Evolutionary conservation across 1,284 basidiomycete species (phyloP), one percentile per base, ranked within the genome.

Genomic region (Cerrena zonata): DNA sequence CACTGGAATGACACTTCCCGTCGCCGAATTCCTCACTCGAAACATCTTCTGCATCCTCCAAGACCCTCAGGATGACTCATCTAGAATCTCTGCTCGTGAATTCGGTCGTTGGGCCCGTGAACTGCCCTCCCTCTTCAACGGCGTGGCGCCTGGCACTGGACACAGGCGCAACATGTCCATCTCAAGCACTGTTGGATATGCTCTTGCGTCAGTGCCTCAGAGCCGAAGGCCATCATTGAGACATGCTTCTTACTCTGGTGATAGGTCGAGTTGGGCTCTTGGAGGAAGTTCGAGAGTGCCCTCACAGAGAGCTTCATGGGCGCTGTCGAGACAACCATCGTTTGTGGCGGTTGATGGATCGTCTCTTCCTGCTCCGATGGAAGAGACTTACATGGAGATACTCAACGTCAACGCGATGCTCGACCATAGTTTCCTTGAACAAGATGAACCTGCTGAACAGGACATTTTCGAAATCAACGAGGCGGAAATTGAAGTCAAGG

Each of bases 41-140:
- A 81, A 82, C 47, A 89, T 99, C 11, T 94, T 99, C 65, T 92
- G 87, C 67, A 80, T 94, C 57, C 80, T 91, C 34, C 74, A 82
- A 41, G 74, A 80, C 61, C 67, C 76, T 40, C 66, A 73, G 49
- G 78, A 80, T 56, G 74, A 78, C 57, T 67, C 77, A 46, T 70
- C 75, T 55, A 80, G 92, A 38, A 80, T 90, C 49, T 78, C 82
- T 23, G 94, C 95, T 4, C 76, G 76, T 45, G 91, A 91, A 53
- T 91, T 99, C 61, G 94, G 91, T 11, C 67, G 70, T 45, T 99
- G 95, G 95, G 78, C 87, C 49, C 84, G 80, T 66, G 82, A 86
- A 54, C 73, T 98, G 2, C 89, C 91, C 11, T 73, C 79, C 43
- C 76, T 91, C 54, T 77, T 93, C 49, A 78, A 55, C 13, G 47